These are phyloP conservation scores for Naganishia randhawae DNA, from an alignment of 768 basidiomycete species.

Conservation along the genomic window DNA sequence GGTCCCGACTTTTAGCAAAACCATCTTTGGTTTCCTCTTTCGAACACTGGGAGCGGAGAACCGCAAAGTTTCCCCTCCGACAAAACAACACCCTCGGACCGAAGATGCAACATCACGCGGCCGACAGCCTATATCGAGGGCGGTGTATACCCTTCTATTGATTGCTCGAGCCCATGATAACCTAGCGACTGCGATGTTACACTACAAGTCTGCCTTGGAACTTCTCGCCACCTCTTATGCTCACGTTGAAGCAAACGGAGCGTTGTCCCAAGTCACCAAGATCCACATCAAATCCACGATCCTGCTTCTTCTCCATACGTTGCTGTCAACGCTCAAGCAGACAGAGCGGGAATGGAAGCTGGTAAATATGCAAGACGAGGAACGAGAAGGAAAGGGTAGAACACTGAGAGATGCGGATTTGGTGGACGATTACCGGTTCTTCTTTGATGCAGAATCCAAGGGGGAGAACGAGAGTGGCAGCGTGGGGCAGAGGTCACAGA, in stretches of 20 bases:
- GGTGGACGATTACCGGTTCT: conserved; percentile 23
- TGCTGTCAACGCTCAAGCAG: conserved; percentile 19
- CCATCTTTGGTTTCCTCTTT: conserved; percentile 17
- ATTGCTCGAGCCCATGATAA: conserved; percentile 22
- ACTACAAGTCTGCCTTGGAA: neutral
- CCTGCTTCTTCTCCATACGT: conserved; percentile 27
- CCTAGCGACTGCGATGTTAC: conserved; percentile 1
- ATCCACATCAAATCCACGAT: conserved; percentile 29
- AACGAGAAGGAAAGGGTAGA: neutral
- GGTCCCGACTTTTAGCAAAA: conserved; percentile 3
- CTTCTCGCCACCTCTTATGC: conserved; percentile 12
- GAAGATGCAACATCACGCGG: neutral
- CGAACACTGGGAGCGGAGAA: conserved; percentile 13
- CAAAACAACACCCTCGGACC: neutral
- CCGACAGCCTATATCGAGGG: neutral
- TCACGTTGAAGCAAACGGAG: conserved; percentile 22
- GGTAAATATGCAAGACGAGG: conserved; percentile 12
- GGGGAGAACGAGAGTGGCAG: neutral
- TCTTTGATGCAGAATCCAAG: conserved; percentile 21
- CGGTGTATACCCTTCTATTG: conserved; percentile 24
- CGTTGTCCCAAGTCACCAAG: conserved; percentile 26
- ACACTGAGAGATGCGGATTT: conserved; percentile 24
- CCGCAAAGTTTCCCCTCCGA: neutral
- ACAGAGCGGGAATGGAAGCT: conserved; percentile 30
- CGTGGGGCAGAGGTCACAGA: neutral